A percentile compares a stretch with the other conserved stretches of the same genome.
phyloP scores from a whole-genome alignment of 805 yeast genomes.

The Wickerhamomyces canadensis region DNA sequence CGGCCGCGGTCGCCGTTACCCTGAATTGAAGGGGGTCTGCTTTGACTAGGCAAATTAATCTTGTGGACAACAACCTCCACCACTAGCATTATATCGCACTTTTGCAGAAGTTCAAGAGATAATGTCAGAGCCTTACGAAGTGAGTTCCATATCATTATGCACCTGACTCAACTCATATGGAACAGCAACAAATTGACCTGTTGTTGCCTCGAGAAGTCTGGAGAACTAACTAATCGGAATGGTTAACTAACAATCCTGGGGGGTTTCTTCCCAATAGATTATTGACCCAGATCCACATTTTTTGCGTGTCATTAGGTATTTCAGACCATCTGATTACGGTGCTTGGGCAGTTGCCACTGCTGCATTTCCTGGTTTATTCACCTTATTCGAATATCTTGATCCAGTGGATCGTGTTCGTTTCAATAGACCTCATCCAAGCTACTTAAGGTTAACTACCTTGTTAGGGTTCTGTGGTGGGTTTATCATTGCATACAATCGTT shows the following conservation, averaged over 20 bases:
- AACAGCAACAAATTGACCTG: too few relatives aligned
- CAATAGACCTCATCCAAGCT: slow-evolving; percentile 47
- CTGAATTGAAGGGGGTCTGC: too few relatives aligned
- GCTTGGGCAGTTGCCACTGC: slow-evolving; percentile 42
- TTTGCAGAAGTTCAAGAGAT: too few relatives aligned
- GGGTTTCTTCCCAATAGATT: slow-evolving; percentile 24
- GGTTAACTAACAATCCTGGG: neutral
- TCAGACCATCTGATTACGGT: slow-evolving; percentile 62
- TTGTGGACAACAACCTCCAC: too few relatives aligned
- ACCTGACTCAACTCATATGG: too few relatives aligned
- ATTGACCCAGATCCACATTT: slow-evolving; percentile 82
- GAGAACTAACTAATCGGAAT: too few relatives aligned
- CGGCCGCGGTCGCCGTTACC: too few relatives aligned
- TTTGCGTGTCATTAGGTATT: slow-evolving; percentile 62
- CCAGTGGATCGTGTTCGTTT: slow-evolving; percentile 40
- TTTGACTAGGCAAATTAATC: too few relatives aligned
- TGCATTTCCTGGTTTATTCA: slow-evolving; percentile 43
- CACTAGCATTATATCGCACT: too few relatives aligned
- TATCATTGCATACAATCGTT: slow-evolving; percentile 58
- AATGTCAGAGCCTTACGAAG: too few relatives aligned
- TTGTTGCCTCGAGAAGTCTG: too few relatives aligned
- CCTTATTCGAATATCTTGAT: slow-evolving; percentile 40
- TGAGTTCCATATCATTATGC: too few relatives aligned
- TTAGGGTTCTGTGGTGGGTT: slow-evolving; percentile 74
- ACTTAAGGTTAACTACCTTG: slow-evolving; percentile 52